Percentiles rank a stretch among this genome's conserved stretches.
These are phyloP conservation scores for Cladophialophora bantiana DNA, from an alignment of 2,329 filamentous ascomycete genomes.

Conservation along the genomic window DNA sequence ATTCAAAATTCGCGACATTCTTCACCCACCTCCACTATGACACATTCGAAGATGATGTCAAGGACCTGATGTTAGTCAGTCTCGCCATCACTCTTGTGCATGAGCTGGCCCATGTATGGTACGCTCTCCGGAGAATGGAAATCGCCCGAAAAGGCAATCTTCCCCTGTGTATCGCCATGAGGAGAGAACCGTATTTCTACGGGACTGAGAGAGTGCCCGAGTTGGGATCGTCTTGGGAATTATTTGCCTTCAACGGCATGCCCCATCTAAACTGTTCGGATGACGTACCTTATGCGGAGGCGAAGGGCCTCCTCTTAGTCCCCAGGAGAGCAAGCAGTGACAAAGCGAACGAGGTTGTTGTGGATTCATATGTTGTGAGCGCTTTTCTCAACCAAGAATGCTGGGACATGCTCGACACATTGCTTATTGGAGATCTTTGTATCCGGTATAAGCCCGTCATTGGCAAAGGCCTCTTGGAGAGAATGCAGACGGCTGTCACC, in stretches of 20 bases:
- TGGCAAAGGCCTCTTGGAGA: neutral
- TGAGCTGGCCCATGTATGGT: constrained; percentile 17
- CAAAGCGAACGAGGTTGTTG: neutral
- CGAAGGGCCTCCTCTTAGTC: neutral
- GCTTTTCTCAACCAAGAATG: neutral
- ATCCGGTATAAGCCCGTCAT: neutral
- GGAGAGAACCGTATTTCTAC: constrained; percentile 13
- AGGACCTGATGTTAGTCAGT: constrained; percentile 4
- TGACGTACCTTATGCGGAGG: neutral
- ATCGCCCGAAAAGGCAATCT: neutral
- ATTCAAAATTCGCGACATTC: constrained; percentile 7
- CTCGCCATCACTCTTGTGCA: constrained; percentile 23
- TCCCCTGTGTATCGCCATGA: neutral
- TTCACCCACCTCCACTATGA: constrained; percentile 12
- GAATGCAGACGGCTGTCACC: neutral
- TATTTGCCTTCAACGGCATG: neutral
- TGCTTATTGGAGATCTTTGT: neutral
- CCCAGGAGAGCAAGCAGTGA: neutral
- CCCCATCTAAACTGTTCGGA: neutral
- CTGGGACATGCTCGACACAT: neutral
- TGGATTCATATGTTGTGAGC: neutral
- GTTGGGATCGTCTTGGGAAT: constrained; percentile 4
- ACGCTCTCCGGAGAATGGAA: neutral
- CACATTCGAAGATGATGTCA: neutral
- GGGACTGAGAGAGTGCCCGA: neutral